A percentile compares a stretch with the other conserved stretches of the same genome.
phyloP scores from a whole-genome alignment of 2,329 filamentous ascomycete genomes.

The Epichloe sibirici region DNA sequence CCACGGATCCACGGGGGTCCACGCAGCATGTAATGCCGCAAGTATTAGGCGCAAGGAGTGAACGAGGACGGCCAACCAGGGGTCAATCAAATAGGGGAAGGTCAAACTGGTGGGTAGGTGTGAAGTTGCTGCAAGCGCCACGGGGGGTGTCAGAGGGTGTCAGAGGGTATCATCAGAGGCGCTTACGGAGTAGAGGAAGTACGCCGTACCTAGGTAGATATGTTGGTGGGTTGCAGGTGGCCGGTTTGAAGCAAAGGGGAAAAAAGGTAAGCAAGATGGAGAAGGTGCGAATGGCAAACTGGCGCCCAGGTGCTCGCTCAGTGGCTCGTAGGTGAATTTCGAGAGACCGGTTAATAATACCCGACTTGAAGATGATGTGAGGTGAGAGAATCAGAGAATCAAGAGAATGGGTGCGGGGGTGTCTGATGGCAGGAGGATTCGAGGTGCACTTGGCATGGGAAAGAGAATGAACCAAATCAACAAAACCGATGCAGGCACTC shows the following conservation, averaged over 20 bases:
- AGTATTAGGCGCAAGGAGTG: neutral
- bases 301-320: neutral
- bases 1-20: neutral
- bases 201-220: neutral
- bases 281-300: neutral
- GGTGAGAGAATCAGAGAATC: neutral
- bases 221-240: neutral
- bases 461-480: neutral
- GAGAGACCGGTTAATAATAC: neutral
- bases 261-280: neutral
- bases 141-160: neutral
- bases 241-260: neutral
- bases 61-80: conserved; percentile 1
- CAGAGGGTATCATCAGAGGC: too few relatives aligned
- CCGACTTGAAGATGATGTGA: neutral
- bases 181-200: neutral
- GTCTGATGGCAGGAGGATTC: too few relatives aligned
- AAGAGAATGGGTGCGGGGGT: neutral
- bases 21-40: neutral
- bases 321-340: neutral
- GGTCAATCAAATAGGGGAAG: neutral
- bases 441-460: neutral
- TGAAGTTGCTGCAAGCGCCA: neutral
- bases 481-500: neutral
- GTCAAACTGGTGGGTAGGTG: neutral